Conservation (phyloP, 2,329 filamentous ascomycete genomes). For the Epicoccum sorghinum region DNA sequence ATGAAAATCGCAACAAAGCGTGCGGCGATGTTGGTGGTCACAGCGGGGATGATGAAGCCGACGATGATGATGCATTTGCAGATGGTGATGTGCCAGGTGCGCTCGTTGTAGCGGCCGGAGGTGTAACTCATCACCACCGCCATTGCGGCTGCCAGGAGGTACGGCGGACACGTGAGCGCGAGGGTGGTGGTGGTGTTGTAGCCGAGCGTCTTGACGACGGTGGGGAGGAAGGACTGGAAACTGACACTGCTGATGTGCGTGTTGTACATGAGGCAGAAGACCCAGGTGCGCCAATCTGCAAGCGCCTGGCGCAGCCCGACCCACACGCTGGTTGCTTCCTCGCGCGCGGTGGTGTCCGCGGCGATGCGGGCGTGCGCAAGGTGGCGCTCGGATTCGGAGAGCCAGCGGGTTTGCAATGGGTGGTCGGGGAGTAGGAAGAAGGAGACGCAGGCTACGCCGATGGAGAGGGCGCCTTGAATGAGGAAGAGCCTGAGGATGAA, state of each 20-base stretch:
- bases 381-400: conserved; percentile 49
- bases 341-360: conserved; percentile 57
- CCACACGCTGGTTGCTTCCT: conserved; percentile 34
- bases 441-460: conserved; percentile 30
- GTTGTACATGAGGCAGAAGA: conserved; percentile 43
- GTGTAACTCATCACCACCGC: conserved; percentile 57
- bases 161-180: conserved; percentile 55
- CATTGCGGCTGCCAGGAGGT: conserved; percentile 52
- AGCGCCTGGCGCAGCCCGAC: conserved; percentile 37
- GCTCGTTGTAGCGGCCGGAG: conserved; percentile 57
- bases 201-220: conserved; percentile 46
- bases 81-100: conserved; percentile 58
- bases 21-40: conserved; percentile 33
- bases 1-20: conserved; percentile 40
- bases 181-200: conserved; percentile 46
- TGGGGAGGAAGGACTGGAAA: conserved; percentile 43
- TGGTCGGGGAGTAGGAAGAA: conserved; percentile 38
- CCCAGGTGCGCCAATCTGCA: conserved; percentile 35
- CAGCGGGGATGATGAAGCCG: conserved; percentile 50
- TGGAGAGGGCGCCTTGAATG: conserved; percentile 35
- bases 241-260: conserved; percentile 35
- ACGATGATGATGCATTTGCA: conserved; percentile 50
- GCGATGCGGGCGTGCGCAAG: conserved; percentile 45
- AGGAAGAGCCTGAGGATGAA: conserved; percentile 1
- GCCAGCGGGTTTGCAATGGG: conserved; percentile 51